These are phyloP conservation scores for Amanita subjunquillea DNA, from an alignment of 768 basidiomycete species.

Conservation along the genomic window DNA sequence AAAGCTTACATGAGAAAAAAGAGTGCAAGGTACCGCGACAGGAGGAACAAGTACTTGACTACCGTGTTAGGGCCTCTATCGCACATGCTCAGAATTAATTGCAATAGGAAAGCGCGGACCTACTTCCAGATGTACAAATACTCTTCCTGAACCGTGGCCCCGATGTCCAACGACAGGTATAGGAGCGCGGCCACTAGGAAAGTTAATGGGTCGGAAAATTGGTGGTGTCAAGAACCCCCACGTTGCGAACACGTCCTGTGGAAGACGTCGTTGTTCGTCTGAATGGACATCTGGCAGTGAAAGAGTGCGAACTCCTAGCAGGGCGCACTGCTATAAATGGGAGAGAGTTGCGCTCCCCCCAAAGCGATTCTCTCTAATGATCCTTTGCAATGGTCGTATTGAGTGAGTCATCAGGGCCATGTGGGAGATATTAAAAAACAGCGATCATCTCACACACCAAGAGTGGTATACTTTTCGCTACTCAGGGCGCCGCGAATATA, in stretches of 20 bases:
- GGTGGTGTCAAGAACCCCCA: background rate
- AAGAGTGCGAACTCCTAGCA: too few species aligned
- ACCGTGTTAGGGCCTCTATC: background rate
- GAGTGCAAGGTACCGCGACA: background rate
- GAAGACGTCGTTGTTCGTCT: background rate
- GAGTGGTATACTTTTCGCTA: too few species aligned
- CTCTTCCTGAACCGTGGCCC: background rate
- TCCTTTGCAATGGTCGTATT: too few species aligned
- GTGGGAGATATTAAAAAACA: background rate
- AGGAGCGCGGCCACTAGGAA: background rate
- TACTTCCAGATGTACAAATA: background rate
- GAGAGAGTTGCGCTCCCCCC: too few species aligned
- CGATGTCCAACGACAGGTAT: background rate
- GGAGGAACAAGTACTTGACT: background rate
- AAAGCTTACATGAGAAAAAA: background rate
- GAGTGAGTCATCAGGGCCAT: background rate
- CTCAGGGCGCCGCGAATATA: background rate
- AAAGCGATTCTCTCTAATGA: too few species aligned
- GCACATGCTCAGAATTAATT: background rate
- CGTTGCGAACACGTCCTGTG: background rate
- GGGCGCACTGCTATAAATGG: too few species aligned
- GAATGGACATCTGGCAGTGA: too few species aligned
- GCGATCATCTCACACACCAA: too few species aligned
- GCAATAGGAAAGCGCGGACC: background rate
- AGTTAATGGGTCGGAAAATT: background rate